Evolutionary conservation across 345 rosid species (phyloP).

Genomic region (Ailanthus altissimus): DNA sequence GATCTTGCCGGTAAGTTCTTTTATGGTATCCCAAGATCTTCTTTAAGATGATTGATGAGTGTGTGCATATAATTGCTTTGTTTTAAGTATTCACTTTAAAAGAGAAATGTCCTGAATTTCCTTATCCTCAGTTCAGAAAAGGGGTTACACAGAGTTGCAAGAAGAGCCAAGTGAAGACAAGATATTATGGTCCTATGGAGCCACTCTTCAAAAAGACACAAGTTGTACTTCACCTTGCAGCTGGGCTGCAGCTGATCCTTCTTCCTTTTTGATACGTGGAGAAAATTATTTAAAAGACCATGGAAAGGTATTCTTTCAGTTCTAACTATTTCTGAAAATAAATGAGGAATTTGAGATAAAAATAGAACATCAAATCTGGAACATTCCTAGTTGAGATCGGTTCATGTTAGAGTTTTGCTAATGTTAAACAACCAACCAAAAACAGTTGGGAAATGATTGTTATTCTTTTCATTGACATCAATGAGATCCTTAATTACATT

Average conservation of each 20-base stretch:
- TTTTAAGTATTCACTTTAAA: not conserved
- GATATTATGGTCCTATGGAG: conserved; percentile 50
- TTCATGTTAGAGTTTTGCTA: not conserved
- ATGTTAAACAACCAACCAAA: not conserved
- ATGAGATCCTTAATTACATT: not conserved
- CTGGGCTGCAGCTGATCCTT: conserved; percentile 79
- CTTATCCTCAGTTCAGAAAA: conserved; percentile 66
- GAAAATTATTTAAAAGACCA: conserved; percentile 63
- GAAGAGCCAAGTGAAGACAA: conserved; percentile 44
- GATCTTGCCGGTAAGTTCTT: conserved; percentile 60
- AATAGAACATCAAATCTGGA: not conserved
- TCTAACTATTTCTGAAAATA: not conserved
- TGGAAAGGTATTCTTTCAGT: conserved; percentile 52
- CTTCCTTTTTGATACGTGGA: conserved; percentile 78
- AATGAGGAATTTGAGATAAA: not conserved
- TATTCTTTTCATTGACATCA: not conserved
- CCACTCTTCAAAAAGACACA: conserved; percentile 71
- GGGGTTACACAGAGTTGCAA: conserved; percentile 70
- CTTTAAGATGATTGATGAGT: conserved; percentile 9
- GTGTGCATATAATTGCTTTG: not conserved
- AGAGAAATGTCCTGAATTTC: conserved; percentile 11
- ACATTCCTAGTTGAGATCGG: not conserved
- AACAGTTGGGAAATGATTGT: not conserved
- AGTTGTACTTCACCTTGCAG: conserved; percentile 57
- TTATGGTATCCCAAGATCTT: not conserved